These are phyloP conservation scores for Carex sylvatica DNA, from an alignment of 202 grass and related monocot genomes.

Conservation along the genomic window DNA sequence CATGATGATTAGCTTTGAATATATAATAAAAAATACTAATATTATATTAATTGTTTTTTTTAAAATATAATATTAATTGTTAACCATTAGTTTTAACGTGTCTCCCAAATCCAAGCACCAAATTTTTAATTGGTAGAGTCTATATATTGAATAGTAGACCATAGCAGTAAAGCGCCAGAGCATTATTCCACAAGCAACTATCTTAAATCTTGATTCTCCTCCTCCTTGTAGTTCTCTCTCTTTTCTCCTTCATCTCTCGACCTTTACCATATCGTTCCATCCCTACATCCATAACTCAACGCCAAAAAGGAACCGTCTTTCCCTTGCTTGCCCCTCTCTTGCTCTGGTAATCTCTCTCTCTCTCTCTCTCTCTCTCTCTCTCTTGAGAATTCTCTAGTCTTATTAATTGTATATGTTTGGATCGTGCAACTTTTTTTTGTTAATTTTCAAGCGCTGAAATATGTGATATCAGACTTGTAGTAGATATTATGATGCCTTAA, in stretches of 20 bases:
- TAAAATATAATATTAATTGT: not conserved
- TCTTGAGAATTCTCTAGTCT: not conserved
- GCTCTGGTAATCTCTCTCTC: not conserved
- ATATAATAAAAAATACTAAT: not conserved
- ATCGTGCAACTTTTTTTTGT: not conserved
- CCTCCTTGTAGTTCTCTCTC: not conserved
- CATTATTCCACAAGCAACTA: not conserved
- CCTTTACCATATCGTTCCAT: constrained; percentile 21
- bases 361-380: not conserved
- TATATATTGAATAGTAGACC: constrained; percentile 18
- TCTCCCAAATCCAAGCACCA: constrained; percentile 23
- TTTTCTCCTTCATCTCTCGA: not conserved
- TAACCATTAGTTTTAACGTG: not conserved
- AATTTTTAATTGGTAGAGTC: constrained; percentile 5
- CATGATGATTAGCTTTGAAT: not conserved
- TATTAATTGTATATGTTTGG: constrained; percentile 15
- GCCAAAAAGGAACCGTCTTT: not conserved
- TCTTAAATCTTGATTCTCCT: not conserved
- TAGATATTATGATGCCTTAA: constrained; percentile 19
- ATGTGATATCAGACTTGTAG: not conserved
- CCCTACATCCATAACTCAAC: constrained; percentile 12
- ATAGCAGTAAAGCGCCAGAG: not conserved
- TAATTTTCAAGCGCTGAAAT: constrained; percentile 2
- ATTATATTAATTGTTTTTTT: not conserved
- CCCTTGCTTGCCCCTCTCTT: not conserved